Evolutionary conservation across 129 eudicot species (phyloP).

Genomic region (Arctium lappa): DNA sequence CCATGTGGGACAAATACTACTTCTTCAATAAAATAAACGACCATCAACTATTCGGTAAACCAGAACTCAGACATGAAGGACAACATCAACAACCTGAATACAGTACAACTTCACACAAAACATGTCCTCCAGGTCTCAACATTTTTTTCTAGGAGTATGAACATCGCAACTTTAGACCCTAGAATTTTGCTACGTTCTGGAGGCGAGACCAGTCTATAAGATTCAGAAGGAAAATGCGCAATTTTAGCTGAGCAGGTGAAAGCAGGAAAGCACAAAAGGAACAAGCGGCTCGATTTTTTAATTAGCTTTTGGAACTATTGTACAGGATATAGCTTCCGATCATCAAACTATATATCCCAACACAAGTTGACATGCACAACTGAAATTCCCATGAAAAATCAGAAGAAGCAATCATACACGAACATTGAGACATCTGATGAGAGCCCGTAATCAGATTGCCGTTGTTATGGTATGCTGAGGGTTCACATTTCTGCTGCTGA

Average conservation of each 20-base stretch:
- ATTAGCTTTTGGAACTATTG: not conserved
- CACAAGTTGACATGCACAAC: slow-evolving; percentile 2
- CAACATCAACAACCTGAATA: too few relatives aligned
- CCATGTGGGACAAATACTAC: too few relatives aligned
- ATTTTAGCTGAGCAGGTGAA: not conserved
- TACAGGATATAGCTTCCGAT: not conserved
- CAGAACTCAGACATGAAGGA: too few relatives aligned
- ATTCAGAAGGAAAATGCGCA: not conserved
- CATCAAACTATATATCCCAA: not conserved
- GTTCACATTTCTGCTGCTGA: not conserved
- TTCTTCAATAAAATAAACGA: too few relatives aligned
- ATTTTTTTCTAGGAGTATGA: too few relatives aligned
- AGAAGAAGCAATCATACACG: slow-evolving; percentile 10
- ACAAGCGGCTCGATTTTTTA: not conserved
- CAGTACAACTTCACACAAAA: too few relatives aligned
- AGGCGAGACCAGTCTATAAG: too few relatives aligned
- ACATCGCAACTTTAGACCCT: too few relatives aligned
- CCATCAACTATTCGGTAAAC: too few relatives aligned
- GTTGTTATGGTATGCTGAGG: not conserved
- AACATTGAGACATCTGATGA: not conserved
- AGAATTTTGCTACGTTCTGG: too few relatives aligned
- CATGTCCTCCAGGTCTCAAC: too few relatives aligned
- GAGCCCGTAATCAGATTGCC: not conserved
- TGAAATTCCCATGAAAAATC: not conserved
- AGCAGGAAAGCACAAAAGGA: not conserved